phyloP scores from a whole-genome alignment of 2,329 filamentous ascomycete species.

The Mycogone perniciosa region DNA sequence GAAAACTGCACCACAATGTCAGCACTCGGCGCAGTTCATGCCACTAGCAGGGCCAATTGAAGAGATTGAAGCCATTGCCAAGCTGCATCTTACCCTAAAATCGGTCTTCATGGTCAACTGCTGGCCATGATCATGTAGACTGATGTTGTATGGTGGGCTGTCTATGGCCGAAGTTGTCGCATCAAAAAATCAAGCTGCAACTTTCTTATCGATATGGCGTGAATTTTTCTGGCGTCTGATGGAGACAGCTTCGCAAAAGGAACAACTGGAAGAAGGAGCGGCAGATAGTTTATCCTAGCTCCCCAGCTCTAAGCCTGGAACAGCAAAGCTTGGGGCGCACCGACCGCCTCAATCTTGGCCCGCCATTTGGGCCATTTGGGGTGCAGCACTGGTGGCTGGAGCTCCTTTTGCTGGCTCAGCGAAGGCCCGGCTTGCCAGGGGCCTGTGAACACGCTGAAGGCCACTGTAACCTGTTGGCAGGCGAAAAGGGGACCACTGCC shows the following conservation, averaged over 20 bases:
- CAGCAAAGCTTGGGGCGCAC: conserved; percentile 18
- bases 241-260: not conserved
- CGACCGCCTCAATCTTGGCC: conserved; percentile 14
- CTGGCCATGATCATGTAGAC: conserved; percentile 26
- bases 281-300: conserved; percentile 30
- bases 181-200: conserved; percentile 16
- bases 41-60: not conserved
- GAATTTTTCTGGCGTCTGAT: conserved; percentile 11
- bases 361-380: conserved; percentile 6
- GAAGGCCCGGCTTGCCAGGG: not conserved
- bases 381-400: conserved; percentile 13
- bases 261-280: conserved; percentile 14
- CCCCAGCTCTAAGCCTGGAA: conserved; percentile 13
- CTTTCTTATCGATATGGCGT: conserved; percentile 20
- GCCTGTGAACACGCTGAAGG: not conserved
- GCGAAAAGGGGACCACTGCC: conserved; percentile 16
- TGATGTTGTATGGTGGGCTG: conserved; percentile 4
- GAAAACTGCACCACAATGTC: conserved; percentile 64
- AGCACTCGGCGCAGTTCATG: not conserved
- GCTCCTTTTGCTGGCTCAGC: conserved; percentile 8
- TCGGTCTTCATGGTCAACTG: conserved; percentile 87
- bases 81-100: conserved; percentile 66
- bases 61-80: not conserved
- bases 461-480: not conserved
- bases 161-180: conserved; percentile 4